These are phyloP conservation scores for Syncephalastrum racemosum DNA, from an alignment of 371 early-diverging fungal species.

Conservation along the genomic window DNA sequence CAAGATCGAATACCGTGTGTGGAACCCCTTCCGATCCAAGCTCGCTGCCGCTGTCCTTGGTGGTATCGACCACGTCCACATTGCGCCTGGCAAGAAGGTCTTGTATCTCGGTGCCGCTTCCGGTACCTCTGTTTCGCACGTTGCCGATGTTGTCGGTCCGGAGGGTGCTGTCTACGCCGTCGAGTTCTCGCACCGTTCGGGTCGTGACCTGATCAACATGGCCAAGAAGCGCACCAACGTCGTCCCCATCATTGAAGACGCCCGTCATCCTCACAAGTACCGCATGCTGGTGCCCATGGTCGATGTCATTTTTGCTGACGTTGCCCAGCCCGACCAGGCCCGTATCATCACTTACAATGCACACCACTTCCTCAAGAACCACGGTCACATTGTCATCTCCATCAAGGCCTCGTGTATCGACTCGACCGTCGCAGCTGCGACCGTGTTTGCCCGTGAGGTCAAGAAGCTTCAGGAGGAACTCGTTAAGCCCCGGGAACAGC, in stretches of 20 bases:
- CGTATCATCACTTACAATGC: slow-evolving; percentile 99
- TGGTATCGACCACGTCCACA: slow-evolving; percentile 97
- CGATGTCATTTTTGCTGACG: slow-evolving; percentile 99
- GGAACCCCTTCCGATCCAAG: slow-evolving; percentile 99
- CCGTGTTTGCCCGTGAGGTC: slow-evolving; percentile 99
- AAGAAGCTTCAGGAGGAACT: slow-evolving; percentile 98
- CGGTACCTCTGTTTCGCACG: slow-evolving; percentile 99
- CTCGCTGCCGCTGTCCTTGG: slow-evolving; percentile 99
- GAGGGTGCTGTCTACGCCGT: slow-evolving; percentile 99
- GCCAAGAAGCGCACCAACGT: slow-evolving; percentile 99
- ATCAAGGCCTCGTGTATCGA: slow-evolving; percentile 99
- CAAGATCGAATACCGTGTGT: slow-evolving; percentile 99
- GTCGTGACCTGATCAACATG: slow-evolving; percentile 99
- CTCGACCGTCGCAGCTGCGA: slow-evolving; percentile 97
- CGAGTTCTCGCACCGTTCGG: slow-evolving; percentile 99
- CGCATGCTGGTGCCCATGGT: slow-evolving; percentile 99
- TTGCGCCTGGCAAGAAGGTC: slow-evolving; percentile 98
- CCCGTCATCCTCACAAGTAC: slow-evolving; percentile 99
- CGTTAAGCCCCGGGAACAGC: slow-evolving; percentile 99
- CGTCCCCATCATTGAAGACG: slow-evolving; percentile 99
- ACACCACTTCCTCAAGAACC: slow-evolving; percentile 98
- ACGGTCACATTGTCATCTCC: slow-evolving; percentile 98
- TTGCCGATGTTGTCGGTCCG: slow-evolving; percentile 98
- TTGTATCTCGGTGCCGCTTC: slow-evolving; percentile 99
- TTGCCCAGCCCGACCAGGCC: slow-evolving; percentile 99